These are phyloP conservation scores for Suillus subluteus DNA, from an alignment of 768 basidiomycete genomes.

Conservation along the genomic window DNA sequence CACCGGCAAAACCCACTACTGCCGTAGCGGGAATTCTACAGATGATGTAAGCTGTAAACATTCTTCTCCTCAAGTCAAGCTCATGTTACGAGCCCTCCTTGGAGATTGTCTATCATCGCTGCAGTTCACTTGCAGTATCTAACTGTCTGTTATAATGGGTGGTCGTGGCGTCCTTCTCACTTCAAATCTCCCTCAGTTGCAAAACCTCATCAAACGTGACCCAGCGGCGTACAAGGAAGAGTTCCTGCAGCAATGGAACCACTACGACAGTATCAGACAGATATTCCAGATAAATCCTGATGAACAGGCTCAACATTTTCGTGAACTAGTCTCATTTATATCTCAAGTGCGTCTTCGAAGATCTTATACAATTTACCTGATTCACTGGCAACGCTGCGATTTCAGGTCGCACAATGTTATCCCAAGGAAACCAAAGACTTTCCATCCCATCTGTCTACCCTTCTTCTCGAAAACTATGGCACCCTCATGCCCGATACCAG, in stretches of 20 bases:
- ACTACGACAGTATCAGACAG: constrained; percentile 85
- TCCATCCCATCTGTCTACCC: constrained; percentile 73
- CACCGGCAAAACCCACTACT: too few relatives aligned
- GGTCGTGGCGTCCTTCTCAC: constrained; percentile 79
- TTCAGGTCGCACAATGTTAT: constrained; percentile 88
- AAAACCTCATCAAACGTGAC: constrained; percentile 96
- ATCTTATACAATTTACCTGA: background rate
- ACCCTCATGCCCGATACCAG: constrained; percentile 79
- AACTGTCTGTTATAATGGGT: constrained; percentile 2
- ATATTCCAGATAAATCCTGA: constrained; percentile 83
- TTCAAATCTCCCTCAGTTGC: constrained; percentile 91
- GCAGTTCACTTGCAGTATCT: background rate
- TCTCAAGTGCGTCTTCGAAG: constrained; percentile 59
- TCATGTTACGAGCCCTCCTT: background rate
- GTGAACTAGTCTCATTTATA: constrained; percentile 89
- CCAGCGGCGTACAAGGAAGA: constrained; percentile 91
- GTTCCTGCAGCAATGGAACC: constrained; percentile 95
- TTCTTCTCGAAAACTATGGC: constrained; percentile 81
- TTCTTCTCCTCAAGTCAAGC: background rate
- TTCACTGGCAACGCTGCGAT: background rate
- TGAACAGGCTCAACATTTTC: constrained; percentile 83
- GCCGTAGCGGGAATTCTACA: too few relatives aligned
- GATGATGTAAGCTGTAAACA: constrained; percentile 6
- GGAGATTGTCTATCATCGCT: background rate
- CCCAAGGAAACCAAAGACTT: constrained; percentile 89